A percentile compares a stretch with the other conserved stretches of the same genome.
phyloP scores from a whole-genome alignment of 2,329 filamentous ascomycete genomes.

The Phialocephala subalpina region DNA sequence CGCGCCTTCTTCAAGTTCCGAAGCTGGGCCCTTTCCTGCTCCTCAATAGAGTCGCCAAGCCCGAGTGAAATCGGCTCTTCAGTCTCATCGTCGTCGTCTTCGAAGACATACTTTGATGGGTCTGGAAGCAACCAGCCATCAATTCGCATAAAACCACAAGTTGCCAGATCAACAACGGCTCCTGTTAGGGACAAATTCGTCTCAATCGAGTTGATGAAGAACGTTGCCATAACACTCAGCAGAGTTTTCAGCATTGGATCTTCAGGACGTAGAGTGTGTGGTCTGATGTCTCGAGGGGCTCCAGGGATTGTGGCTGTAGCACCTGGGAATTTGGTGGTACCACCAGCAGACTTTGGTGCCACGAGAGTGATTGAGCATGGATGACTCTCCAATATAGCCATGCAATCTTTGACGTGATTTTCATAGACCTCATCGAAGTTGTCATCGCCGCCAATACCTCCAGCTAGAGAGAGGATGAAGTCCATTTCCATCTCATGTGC shows the following conservation, averaged over 20 bases:
- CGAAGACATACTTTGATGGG: slow-evolving; percentile 68
- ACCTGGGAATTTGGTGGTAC: slow-evolving; percentile 63
- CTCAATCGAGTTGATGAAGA: slow-evolving; percentile 90
- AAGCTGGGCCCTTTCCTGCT: slow-evolving; percentile 53
- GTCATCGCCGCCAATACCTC: slow-evolving; percentile 71
- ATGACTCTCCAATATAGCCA: slow-evolving; percentile 74
- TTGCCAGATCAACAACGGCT: slow-evolving; percentile 80
- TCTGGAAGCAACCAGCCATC: slow-evolving; percentile 90
- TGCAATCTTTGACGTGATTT: slow-evolving; percentile 74
- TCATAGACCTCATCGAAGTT: slow-evolving; percentile 79
- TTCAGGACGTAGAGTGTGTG: slow-evolving; percentile 67
- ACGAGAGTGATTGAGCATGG: slow-evolving; percentile 76
- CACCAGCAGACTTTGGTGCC: slow-evolving; percentile 63
- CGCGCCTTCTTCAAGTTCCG: slow-evolving; percentile 59
- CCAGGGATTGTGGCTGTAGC: slow-evolving; percentile 64
- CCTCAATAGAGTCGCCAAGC: slow-evolving; percentile 41
- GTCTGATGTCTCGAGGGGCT: slow-evolving; percentile 66
- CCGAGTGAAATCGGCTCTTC: slow-evolving; percentile 46
- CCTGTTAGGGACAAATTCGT: slow-evolving; percentile 91
- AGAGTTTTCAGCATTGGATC: slow-evolving; percentile 72
- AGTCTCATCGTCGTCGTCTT: slow-evolving; percentile 52
- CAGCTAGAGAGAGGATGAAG: slow-evolving; percentile 72
- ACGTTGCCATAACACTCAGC: slow-evolving; percentile 76
- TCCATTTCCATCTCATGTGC: slow-evolving; percentile 80
- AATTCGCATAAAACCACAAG: slow-evolving; percentile 84